Base-by-base conservation (phyloP, 148 eudicot species). In the Rhododendron kiyosumense region DNA sequence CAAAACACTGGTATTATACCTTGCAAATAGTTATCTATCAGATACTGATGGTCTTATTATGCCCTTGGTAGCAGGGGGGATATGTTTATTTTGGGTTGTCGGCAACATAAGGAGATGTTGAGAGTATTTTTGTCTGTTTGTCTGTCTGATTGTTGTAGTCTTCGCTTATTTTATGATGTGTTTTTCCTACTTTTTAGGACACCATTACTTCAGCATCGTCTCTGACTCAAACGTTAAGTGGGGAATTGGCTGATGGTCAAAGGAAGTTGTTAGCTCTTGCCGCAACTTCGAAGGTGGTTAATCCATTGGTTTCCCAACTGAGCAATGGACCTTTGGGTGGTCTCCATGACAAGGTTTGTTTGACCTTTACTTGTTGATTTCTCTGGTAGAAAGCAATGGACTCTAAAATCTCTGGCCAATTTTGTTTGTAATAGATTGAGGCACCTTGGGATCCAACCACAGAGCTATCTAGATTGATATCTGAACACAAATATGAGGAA, bases 161-260 rank as follows among this genome's bases (percentile, higher is more conserved):
- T 79, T 46, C 75, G 11, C 59, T 28, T 28, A n/a, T 57, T 63
- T n/a, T 48, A 9, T 78, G 32, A 46, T 41, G 22, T 51, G 28
- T 75, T 75, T 32, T 85, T 73, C 82, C 69, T 32, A 3, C 26
- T 28, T 84, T 88, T 82, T 90, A 97, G 99, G 99, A 95, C 78
- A 91, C 96, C 46, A 89, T 97, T 54, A 94, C 88, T 91, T 93
- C 98, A 57, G 98, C 96, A 80, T 92, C 98, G 67, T 93, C 99
- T 22, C 73, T 97, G 81, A 90, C 94, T 76, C 98, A 93, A 88
- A 90, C 92, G 57, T 88, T 97, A 88, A 93, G 92, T 46, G 91
- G 88, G 84, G 99, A 97, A 86, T 83, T 97, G 86, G 95, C 93
- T 88, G 99, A 97, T 82, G 94, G 94, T 86, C 99, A 97, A 82